Evolutionary conservation across 2,329 filamentous ascomycete genomes (phyloP), one percentile per base, ranked within the genome.

Genomic region (Juglanconis oblonga): DNA sequence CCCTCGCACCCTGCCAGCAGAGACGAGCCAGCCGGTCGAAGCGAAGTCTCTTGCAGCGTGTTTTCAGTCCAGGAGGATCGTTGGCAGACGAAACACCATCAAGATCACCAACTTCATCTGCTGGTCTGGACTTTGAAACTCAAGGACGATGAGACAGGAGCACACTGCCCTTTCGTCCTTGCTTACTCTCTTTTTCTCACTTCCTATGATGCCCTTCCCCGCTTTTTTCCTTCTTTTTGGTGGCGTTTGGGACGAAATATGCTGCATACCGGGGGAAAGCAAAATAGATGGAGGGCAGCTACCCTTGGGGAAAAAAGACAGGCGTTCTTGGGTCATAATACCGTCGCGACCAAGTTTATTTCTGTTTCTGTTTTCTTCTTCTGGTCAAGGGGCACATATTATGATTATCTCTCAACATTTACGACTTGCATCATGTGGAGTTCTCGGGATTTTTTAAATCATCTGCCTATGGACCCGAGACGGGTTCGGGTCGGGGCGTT

Each of bases 31-130:
- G 55, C 54, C 33, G 52, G 44, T 61, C 54, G 14, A 63, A 63
- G 55, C 58, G 59, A 24, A 62, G 55, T 17, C 55, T 63, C 10
- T 33, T 63, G 36, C 62, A 63, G n/a, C 62, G 62, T 11, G 62
- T 63, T 14, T 56, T 63, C 49, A 63, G 62, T 10, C 51, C 61
- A 31, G 58, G 57, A 31, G 53, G 52, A 31, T 32, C 58, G 32
- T 29, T 33, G 35, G 29, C 53, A 17, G 52, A 58, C 29, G 57
- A 62, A 17, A n/a, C 51, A 24, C 40, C 47, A 8, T 49, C 53
- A n/a, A 52, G 33, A 38, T 40, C 57, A 40, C 33, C 53, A 17
- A 53, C 52, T 11, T 55, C 60, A 3, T 55, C 29, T 36, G 40
- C 49, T 2, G 31, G 51, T 29, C 48, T 52, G 33, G 53, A 56